phyloP scores from a whole-genome alignment of 2,329 filamentous ascomycete species.

The Arthrobotrys sphaeroides region DNA sequence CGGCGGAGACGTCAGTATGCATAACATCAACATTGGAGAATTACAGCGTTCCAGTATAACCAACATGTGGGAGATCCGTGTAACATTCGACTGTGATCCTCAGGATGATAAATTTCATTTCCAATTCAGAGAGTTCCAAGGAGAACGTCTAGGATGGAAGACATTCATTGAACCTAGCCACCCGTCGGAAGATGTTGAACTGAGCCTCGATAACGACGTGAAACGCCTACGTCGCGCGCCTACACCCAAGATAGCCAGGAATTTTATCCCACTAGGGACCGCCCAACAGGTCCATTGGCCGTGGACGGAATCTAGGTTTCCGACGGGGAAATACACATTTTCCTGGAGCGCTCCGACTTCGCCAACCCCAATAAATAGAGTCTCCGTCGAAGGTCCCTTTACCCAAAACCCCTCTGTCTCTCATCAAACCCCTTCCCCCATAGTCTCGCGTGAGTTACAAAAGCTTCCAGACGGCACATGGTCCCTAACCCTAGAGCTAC shows the following conservation, averaged over 20 bases:
- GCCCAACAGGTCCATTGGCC: background rate
- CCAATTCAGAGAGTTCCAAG: background rate
- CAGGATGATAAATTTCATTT: background rate
- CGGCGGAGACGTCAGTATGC: background rate
- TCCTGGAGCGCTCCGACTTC: background rate
- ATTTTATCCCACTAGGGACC: background rate
- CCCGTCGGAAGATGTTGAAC: background rate
- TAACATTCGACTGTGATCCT: background rate
- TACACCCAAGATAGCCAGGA: background rate
- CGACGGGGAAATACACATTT: background rate
- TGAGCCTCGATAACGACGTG: background rate
- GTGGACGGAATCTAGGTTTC: background rate
- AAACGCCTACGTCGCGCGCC: background rate
- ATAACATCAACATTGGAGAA: background rate
- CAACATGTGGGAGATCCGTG: background rate
- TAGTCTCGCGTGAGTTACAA: background rate
- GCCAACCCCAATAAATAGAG: background rate
- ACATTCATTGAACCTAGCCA: background rate
- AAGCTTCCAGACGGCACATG: background rate
- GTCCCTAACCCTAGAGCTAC: background rate
- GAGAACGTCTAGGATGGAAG: background rate
- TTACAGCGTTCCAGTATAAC: background rate
- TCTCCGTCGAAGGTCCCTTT: background rate
- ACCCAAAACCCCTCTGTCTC: background rate
- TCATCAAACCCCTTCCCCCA: no score